Base-by-base conservation (phyloP, 192 early-diverging fungal genomes). In the Irineochytrium annulatum region DNA sequence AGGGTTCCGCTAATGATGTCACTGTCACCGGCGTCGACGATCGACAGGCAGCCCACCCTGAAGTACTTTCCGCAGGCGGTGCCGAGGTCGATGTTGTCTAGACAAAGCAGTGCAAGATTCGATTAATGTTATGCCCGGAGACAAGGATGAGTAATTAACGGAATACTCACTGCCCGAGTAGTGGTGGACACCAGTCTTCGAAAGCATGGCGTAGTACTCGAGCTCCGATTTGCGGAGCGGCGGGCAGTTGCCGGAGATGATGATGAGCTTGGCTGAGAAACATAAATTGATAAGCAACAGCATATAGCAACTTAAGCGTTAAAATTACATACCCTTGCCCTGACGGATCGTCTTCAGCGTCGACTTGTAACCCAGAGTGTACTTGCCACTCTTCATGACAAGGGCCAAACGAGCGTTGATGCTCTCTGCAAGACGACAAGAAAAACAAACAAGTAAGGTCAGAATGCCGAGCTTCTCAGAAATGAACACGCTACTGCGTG, bases 161-260 rank as follows among this genome's bases (percentile, higher is more conserved):
- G n/a, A n/a, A n/a, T 26, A 76, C 88, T 82, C 82, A 92, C 89
- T 94, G 73, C 95, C 95, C 71, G 80, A 77, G 89, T 93, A 95
- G 94, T 99, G 96, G 89, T 99, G 96, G 72, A 99, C 96, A 84
- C 86, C 86, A 74, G 96, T 97, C 89, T 99, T 99, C 84, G 94
- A 92, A 65, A 99, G 87, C 97, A 99, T 99, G 77, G 97, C 97
- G 87, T 99, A 99, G 92, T 99, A 99, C 85, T 99, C 95, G 72
- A 99, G 89, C 87, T 99, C 97, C 57, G 91, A 92, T 89, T 97
- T 99, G 81, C 97, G 88, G 76, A 99, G 89, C 75, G 95, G 93
- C 64, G 95, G 95, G 82, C 91, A 93, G 93, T 99, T 99, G 72
- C 91, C 94, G 70, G 97, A 89, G 77, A 99, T 89, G 82, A 99